Percentiles rank a stretch among this genome's conserved stretches.
phyloP scores from a whole-genome alignment of 371 early-diverging fungal genomes.

The Haplosporangium sp. region DNA sequence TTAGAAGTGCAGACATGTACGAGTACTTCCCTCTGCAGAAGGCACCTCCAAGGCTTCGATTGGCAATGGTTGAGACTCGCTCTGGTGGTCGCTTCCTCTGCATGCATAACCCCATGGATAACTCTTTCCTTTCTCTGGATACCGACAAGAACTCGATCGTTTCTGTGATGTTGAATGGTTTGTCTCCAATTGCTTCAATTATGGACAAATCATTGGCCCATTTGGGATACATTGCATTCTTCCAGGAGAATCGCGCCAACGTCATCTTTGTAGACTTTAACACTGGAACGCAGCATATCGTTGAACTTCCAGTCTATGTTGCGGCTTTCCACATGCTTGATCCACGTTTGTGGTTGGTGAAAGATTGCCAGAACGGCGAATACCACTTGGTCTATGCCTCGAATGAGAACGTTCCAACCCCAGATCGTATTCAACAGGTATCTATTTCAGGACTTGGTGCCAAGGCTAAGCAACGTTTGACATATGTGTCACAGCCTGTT shows the following conservation, averaged over 20 bases:
- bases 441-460: constrained; percentile 45
- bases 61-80: constrained; percentile 61
- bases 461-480: constrained; percentile 49
- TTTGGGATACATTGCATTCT: constrained; percentile 68
- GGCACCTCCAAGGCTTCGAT: constrained; percentile 71
- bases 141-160: constrained; percentile 66
- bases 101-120: constrained; percentile 78
- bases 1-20: constrained; percentile 76
- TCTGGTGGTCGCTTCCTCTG: constrained; percentile 64
- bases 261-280: constrained; percentile 75
- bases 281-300: constrained; percentile 63
- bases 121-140: constrained; percentile 74
- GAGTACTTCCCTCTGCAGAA: constrained; percentile 83
- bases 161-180: constrained; percentile 63
- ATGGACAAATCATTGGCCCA: constrained; percentile 65
- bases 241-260: constrained; percentile 68
- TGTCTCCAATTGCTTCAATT: constrained; percentile 67
- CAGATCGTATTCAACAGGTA: constrained; percentile 46
- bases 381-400: constrained; percentile 60
- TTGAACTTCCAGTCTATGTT: constrained; percentile 62
- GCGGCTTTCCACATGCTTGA: constrained; percentile 64
- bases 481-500: constrained; percentile 42
- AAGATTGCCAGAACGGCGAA: constrained; percentile 64
- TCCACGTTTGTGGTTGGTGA: constrained; percentile 67
- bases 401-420: constrained; percentile 24